phyloP scores from a whole-genome alignment of 2,329 filamentous ascomycete genomes.

The Albophoma yamanashiensis region DNA sequence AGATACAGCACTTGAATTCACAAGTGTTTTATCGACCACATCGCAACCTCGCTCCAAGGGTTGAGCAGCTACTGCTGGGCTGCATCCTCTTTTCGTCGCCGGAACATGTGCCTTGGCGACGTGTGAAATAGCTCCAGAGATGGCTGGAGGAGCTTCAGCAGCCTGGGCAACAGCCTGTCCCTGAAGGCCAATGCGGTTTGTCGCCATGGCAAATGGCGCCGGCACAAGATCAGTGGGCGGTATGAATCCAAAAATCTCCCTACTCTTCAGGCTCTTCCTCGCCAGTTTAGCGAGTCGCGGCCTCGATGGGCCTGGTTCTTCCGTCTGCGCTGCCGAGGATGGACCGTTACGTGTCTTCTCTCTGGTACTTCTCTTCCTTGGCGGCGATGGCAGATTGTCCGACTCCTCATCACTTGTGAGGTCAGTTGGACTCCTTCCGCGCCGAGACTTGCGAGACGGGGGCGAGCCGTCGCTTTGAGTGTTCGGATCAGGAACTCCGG shows the following conservation, averaged over 20 bases:
- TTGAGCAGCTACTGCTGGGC: neutral
- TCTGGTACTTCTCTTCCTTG: neutral
- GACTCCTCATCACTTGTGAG: conserved; percentile 2
- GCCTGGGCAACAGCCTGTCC: neutral
- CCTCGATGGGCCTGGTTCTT: conserved; percentile 2
- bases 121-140: neutral
- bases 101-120: neutral
- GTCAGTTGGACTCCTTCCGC: neutral
- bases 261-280: conserved; percentile 33
- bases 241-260: conserved; percentile 33
- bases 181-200: conserved; percentile 2
- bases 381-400: neutral
- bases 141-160: neutral
- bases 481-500: neutral
- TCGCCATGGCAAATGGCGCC: conserved; percentile 8
- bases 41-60: neutral
- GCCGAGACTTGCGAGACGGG: neutral
- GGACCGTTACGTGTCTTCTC: neutral
- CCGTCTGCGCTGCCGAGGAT: neutral
- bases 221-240: conserved; percentile 7
- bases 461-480: neutral
- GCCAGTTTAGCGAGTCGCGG: conserved; percentile 28
- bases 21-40: neutral
- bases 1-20: neutral
- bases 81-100: neutral